A percentile compares a stretch with the other conserved stretches of the same genome.
Evolutionary conservation across 2,329 filamentous ascomycete species (phyloP).

Genomic region (Sporothrix brasiliensis): DNA sequence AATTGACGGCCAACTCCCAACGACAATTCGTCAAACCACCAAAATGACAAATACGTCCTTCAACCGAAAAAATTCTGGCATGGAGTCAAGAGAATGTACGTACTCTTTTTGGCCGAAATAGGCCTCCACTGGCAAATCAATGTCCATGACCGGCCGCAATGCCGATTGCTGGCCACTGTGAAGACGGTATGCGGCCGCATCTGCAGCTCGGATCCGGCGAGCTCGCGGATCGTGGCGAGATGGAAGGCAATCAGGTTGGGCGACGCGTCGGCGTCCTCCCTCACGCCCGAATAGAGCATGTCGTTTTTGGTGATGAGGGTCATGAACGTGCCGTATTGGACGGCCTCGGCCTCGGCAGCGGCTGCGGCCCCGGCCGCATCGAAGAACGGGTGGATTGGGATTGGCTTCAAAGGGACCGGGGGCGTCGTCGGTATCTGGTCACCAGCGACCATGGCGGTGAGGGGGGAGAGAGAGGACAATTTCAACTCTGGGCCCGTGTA

Average conservation of each 20-base stretch:
- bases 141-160: background rate
- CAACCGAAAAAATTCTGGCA: conserved; percentile 1
- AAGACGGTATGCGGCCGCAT: conserved; percentile 8
- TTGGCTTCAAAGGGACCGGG: background rate
- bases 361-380: background rate
- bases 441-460: background rate
- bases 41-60: background rate
- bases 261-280: conserved; percentile 1
- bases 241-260: conserved; percentile 17
- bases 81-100: background rate
- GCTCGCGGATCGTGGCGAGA: conserved; percentile 20
- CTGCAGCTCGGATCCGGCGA: background rate
- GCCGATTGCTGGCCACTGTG: background rate
- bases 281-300: conserved; percentile 23
- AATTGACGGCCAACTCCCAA: background rate
- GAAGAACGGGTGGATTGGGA: background rate
- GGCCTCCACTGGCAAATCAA: background rate
- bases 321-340: conserved; percentile 17
- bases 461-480: too few species aligned
- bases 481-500: background rate
- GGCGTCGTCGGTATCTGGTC: background rate
- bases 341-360: background rate
- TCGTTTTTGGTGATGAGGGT: conserved; percentile 23
- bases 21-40: background rate
- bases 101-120: conserved; percentile 23